Percentiles rank a stretch among this genome's conserved stretches.
phyloP scores from a whole-genome alignment of 1,284 basidiomycete genomes.

The Ceratobasidium sp. region DNA sequence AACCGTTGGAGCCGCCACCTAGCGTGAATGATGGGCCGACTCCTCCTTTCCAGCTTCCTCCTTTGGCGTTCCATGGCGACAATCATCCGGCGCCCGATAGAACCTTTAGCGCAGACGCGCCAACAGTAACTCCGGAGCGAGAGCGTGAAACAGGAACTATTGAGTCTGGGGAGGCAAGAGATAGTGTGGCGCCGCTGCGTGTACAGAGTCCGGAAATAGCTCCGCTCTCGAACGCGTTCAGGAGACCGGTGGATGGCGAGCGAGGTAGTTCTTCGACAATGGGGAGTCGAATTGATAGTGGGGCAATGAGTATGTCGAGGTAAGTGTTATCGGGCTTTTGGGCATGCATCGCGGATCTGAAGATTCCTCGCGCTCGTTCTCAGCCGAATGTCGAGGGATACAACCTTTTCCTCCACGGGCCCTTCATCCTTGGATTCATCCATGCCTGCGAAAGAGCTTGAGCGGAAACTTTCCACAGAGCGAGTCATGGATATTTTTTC shows the following conservation, averaged over 20 bases:
- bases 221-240: slow-evolving; percentile 34
- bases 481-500: slow-evolving; percentile 94
- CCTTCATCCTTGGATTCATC: slow-evolving; percentile 58
- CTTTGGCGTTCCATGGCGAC: slow-evolving; percentile 26
- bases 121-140: slow-evolving; percentile 16
- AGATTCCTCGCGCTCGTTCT: not conserved
- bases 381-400: slow-evolving; percentile 72
- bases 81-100: slow-evolving; percentile 9
- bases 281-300: slow-evolving; percentile 49
- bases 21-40: not conserved
- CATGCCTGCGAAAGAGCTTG: slow-evolving; percentile 81
- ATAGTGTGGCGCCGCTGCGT: slow-evolving; percentile 20
- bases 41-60: slow-evolving; percentile 32
- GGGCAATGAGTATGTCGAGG: slow-evolving; percentile 69
- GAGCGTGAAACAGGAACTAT: slow-evolving; percentile 14
- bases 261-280: slow-evolving; percentile 38
- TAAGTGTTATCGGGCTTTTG: slow-evolving; percentile 56
- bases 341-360: not conserved
- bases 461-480: slow-evolving; percentile 82
- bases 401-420: slow-evolving; percentile 67
- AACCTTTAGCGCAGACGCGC: slow-evolving; percentile 30
- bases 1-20: not conserved
- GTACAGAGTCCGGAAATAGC: slow-evolving; percentile 43
- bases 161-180: slow-evolving; percentile 1
- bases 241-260: slow-evolving; percentile 38